These are phyloP conservation scores for Crithidia mellificae DNA, from an alignment of 208 protist genomes.

Conservation along the genomic window DNA sequence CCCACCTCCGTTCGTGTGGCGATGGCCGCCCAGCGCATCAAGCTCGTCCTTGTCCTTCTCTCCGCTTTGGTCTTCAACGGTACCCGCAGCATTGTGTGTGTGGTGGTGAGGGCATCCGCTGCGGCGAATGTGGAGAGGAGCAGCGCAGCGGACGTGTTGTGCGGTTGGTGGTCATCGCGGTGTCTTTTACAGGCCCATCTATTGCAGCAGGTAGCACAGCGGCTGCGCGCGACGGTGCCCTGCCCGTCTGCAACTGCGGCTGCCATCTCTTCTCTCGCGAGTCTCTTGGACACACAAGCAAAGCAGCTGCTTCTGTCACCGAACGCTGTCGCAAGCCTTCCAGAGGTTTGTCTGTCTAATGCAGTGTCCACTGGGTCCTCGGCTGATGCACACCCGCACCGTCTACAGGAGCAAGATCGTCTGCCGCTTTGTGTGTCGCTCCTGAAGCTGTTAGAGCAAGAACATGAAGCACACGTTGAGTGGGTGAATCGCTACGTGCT, in stretches of 20 bases:
- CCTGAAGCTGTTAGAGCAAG: slow-evolving; percentile 12
- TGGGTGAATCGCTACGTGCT: slow-evolving; percentile 23
- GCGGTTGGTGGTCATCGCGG: slow-evolving; percentile 27
- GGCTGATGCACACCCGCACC: no score
- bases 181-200: slow-evolving; percentile 22
- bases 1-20: slow-evolving; percentile 25
- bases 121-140: background rate
- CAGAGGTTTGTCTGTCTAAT: background rate
- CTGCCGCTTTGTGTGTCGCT: slow-evolving; percentile 7
- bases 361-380: no score
- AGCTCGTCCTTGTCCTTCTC: slow-evolving; percentile 26
- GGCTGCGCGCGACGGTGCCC: no score
- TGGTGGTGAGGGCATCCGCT: slow-evolving; percentile 1
- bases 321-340: background rate
- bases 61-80: slow-evolving; percentile 15
- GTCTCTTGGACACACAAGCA: slow-evolving; percentile 4
- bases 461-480: slow-evolving; percentile 5
- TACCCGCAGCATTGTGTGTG: slow-evolving; percentile 12
- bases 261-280: background rate
- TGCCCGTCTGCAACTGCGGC: no score
- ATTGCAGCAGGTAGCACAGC: slow-evolving; percentile 12
- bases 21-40: slow-evolving; percentile 34
- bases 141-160: slow-evolving; percentile 2
- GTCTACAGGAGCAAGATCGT: no score
- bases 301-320: slow-evolving; percentile 13